Evolutionary conservation across 1,284 basidiomycete genomes (phyloP).

Genomic region (Ganoderma sinense): DNA sequence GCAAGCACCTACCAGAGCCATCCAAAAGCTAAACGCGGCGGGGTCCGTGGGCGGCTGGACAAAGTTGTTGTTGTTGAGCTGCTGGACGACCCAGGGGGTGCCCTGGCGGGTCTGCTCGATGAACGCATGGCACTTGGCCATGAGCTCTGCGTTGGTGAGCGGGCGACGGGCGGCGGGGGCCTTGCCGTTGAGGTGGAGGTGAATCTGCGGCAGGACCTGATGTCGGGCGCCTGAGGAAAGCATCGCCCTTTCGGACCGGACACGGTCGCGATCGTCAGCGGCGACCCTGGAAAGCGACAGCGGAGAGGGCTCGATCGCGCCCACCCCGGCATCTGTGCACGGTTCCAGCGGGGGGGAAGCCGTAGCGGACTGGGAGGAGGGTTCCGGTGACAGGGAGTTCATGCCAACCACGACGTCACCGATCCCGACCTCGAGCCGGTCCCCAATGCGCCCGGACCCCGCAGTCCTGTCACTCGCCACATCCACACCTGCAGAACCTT

Average conservation of each 20-base stretch:
- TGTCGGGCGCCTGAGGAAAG: conserved; percentile 24
- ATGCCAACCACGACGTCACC: conserved; percentile 34
- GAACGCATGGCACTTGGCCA: conserved; percentile 82
- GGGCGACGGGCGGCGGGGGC: conserved; percentile 11
- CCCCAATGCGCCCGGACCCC: conserved; percentile 2
- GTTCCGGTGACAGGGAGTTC: conserved; percentile 14
- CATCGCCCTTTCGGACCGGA: conserved; percentile 26
- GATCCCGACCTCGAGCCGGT: conserved; percentile 42
- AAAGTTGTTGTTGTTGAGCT: conserved; percentile 75
- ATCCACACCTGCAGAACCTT: background rate
- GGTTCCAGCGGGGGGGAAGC: conserved; percentile 5
- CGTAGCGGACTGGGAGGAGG: conserved; percentile 20
- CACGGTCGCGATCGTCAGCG: conserved; percentile 5
- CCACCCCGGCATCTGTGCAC: conserved; percentile 9
- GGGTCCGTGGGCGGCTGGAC: conserved; percentile 76
- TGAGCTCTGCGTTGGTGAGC: conserved; percentile 68
- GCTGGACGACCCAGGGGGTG: conserved; percentile 91
- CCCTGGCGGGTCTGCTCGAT: conserved; percentile 82
- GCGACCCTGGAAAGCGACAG: conserved; percentile 5
- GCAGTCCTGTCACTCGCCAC: background rate
- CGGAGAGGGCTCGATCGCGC: conserved; percentile 21
- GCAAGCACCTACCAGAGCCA: conserved; percentile 67
- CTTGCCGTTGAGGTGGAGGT: conserved; percentile 5
- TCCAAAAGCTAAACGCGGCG: conserved; percentile 87
- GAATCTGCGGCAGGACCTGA: background rate